Evolutionary conservation across 73 alveolate genomes (phyloP).

Genomic region (Breviolum minutum): DNA sequence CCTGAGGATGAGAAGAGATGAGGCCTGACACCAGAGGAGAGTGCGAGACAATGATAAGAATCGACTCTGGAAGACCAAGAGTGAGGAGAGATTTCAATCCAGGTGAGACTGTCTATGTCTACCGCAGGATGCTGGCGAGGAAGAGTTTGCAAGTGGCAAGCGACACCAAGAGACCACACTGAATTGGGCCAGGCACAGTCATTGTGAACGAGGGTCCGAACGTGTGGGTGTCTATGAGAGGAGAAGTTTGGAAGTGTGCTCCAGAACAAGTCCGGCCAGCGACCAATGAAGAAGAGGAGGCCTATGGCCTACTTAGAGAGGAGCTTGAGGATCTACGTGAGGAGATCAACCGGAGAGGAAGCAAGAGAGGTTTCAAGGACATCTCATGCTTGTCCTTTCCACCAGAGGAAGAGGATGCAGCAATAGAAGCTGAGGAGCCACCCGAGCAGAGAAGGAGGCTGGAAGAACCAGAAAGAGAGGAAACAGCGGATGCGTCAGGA

Average conservation of each 20-base stretch:
- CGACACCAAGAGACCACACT: neutral
- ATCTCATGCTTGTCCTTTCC: neutral
- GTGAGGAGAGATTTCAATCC: neutral
- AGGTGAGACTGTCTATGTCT: neutral
- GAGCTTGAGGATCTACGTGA: neutral
- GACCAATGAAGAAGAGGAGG: neutral
- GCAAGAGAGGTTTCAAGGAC: neutral
- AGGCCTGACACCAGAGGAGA: neutral
- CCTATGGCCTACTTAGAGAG: neutral
- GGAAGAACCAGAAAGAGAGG: too few relatives aligned
- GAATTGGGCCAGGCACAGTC: neutral
- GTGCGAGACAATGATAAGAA: neutral
- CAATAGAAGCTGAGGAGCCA: too few relatives aligned
- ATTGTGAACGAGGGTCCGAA: neutral
- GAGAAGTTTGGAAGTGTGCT: slow-evolving; percentile 7
- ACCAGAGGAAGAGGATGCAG: neutral
- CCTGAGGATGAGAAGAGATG: neutral
- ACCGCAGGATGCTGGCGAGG: neutral
- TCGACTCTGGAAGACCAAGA: neutral
- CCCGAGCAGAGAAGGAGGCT: too few relatives aligned
- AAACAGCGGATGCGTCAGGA: too few relatives aligned
- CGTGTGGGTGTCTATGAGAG: neutral
- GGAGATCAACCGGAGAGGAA: neutral
- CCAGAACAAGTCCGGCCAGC: neutral
- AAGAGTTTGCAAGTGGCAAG: neutral